phyloP scores from a whole-genome alignment of 345 rosid species.

The Linum tenue region DNA sequence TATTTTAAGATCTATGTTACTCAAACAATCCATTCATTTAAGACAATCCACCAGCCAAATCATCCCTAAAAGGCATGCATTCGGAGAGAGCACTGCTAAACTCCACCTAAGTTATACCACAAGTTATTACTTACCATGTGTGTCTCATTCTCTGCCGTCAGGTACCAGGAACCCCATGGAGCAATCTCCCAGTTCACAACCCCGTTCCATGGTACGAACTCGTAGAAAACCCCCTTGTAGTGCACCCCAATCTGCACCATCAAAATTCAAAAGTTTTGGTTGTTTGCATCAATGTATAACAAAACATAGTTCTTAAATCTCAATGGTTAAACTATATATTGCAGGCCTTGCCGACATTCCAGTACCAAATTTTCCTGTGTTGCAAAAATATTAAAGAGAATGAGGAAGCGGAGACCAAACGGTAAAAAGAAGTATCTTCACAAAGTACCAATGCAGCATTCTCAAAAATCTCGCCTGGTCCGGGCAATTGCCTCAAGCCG shows the following conservation, averaged over 20 bases:
- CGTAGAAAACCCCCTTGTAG: slow-evolving; percentile 62
- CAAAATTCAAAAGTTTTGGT: neutral
- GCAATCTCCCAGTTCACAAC: slow-evolving; percentile 64
- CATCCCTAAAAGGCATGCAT: too few species aligned
- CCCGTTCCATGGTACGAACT: slow-evolving; percentile 94
- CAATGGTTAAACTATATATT: neutral
- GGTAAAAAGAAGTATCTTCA: neutral
- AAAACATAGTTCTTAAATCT: neutral
- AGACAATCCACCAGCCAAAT: too few species aligned
- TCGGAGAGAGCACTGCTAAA: too few species aligned
- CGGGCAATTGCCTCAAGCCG: slow-evolving; percentile 80
- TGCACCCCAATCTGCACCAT: slow-evolving; percentile 81
- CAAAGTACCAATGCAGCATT: slow-evolving; percentile 78
- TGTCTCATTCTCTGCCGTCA: slow-evolving; percentile 61
- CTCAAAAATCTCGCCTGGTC: slow-evolving; percentile 56
- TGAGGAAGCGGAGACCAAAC: neutral
- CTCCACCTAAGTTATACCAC: neutral
- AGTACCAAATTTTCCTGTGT: neutral
- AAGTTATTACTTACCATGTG: slow-evolving; percentile 41
- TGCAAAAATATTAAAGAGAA: neutral
- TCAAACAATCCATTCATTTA: too few species aligned
- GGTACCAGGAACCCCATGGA: slow-evolving; percentile 82
- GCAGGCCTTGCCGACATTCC: neutral
- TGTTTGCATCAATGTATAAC: neutral
- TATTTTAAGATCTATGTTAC: too few species aligned